Base-by-base conservation (phyloP, 352 stramenopile genomes). In the Pilasporangium apinafurcum region DNA sequence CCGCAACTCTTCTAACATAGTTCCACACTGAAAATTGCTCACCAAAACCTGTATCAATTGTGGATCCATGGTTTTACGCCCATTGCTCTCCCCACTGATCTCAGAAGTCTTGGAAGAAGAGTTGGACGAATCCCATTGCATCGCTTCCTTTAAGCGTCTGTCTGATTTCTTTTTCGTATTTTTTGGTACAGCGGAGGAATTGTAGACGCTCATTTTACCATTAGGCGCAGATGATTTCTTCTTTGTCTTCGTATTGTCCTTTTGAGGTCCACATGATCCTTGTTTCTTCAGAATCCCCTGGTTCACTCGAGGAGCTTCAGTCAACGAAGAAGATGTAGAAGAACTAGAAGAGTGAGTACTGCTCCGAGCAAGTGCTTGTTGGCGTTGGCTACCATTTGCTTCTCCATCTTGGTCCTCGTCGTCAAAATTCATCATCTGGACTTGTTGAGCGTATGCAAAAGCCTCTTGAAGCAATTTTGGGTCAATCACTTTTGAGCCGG, bases 11-110 rank as follows among this genome's bases (percentile, higher is more conserved):
- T 82, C 57, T 4, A 88, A 42, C 30, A 62, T 63, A 24, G 74
- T 82, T 33, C 78, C 78, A 30, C 83, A 67, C 58, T 87, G 68
- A 32, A 90, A 74, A 44, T 75, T 87, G 57, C 62, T 85, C 37
- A 90, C 60, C 1, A 90, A 62, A 37, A 60, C 58, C 56, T 90
- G 77, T 32, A 90, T 41, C 0, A 59, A 66, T 35, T 86, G 71
- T 30, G 67, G 55, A 40, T 87, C 71, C 64, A 87, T 75, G 17
- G 43, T 65, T 22, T 55, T 55, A 20, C 48, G 44, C 31, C 50
- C 49, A n/a, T 55, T 49, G 36, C 35, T 33, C 39, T 51, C 59
- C 25, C 30, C 39, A 20, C 36, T 45, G 17, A n/a, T 49, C 6
- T 48, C 56, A 13, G 51, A 43, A 8, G 27, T 26, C 18, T 18